Conservation (phyloP, 805 yeast species). For the Barnettozyma siamensis region DNA sequence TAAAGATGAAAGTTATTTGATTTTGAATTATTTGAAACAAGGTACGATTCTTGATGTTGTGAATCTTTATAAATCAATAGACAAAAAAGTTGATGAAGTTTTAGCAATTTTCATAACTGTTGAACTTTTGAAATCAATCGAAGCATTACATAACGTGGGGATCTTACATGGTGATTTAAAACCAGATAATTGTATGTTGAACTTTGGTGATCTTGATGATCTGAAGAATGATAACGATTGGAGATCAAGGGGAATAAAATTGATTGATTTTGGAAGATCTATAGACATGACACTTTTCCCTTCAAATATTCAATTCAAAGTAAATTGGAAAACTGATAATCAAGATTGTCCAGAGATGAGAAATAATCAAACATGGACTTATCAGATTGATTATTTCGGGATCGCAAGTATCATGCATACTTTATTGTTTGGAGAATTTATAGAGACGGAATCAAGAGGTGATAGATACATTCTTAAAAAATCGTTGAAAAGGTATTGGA, state of each 20-base stretch:
- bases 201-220: constrained; percentile 33
- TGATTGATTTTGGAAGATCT: constrained; percentile 81
- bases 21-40: constrained; percentile 33
- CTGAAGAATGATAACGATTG: constrained; percentile 38
- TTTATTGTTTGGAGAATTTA: constrained; percentile 63
- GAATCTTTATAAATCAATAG: constrained; percentile 38
- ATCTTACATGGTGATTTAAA: constrained; percentile 83
- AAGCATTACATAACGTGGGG: constrained; percentile 54
- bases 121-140: constrained; percentile 56
- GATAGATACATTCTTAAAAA: constrained; percentile 34
- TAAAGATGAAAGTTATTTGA: constrained; percentile 22
- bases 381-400: constrained; percentile 80
- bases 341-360: constrained; percentile 74
- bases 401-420: constrained; percentile 69
- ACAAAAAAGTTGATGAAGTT: constrained; percentile 47
- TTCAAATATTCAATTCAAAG: constrained; percentile 44
- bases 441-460: constrained; percentile 36
- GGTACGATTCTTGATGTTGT: constrained; percentile 73
- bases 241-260: constrained; percentile 46
- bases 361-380: constrained; percentile 58
- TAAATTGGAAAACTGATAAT: constrained; percentile 55
- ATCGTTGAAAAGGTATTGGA: constrained; percentile 70
- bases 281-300: constrained; percentile 61
- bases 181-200: constrained; percentile 80
- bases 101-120: constrained; percentile 57